Conservation (phyloP, 192 early-diverging fungal genomes). For the Coemansia sp. region DNA sequence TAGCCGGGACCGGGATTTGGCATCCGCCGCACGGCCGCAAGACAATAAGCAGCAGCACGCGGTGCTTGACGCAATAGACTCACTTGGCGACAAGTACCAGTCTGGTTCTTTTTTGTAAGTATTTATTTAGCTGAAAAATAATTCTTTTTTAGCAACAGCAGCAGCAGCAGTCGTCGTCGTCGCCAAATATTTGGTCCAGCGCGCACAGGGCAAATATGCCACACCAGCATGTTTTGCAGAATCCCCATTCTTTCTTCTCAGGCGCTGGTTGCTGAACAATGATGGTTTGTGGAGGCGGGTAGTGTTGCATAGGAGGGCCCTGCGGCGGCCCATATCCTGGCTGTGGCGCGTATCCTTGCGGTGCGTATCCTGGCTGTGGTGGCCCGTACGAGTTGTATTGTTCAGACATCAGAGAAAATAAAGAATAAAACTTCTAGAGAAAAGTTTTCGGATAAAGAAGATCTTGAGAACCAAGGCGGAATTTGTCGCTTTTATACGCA, state of each 20-base stretch:
- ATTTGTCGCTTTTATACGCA: neutral
- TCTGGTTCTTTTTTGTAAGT: conserved; percentile 28
- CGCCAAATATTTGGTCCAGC: neutral
- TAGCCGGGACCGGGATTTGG: conserved; percentile 29
- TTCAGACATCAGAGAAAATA: neutral
- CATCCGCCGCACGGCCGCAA: conserved; percentile 7
- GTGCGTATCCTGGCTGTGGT: neutral
- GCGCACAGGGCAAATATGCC: neutral
- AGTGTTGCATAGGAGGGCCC: neutral
- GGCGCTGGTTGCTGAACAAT: neutral
- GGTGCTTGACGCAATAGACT: conserved; percentile 30
- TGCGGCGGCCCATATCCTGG: neutral
- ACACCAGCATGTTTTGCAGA: neutral
- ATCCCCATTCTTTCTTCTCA: neutral
- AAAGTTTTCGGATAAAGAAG: neutral
- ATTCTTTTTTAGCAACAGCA: conserved; percentile 8
- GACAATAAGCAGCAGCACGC: conserved; percentile 19
- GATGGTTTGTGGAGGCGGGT: neutral
- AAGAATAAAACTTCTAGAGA: neutral
- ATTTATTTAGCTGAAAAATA: neutral
- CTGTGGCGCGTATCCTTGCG: neutral
- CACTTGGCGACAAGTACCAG: conserved; percentile 34
- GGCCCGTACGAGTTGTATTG: neutral
- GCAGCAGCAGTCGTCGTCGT: conserved; percentile 3
- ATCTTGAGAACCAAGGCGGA: neutral